Base-by-base conservation (phyloP, 108 stramenopile genomes). In the Ochromonas danica region DNA sequence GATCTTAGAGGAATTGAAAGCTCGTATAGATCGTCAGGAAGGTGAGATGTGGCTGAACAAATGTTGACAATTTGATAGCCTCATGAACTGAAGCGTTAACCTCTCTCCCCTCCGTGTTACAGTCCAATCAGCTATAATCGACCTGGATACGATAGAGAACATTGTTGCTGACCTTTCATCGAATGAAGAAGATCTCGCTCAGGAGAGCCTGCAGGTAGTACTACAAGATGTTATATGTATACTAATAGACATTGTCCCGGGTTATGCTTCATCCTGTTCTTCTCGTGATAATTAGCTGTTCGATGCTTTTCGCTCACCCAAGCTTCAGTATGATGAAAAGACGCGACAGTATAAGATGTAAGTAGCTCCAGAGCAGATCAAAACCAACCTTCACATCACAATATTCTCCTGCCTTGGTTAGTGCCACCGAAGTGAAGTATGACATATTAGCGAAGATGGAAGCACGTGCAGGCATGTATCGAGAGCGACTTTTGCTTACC, bases 241-340 rank as follows among this genome's bases (percentile, higher is more conserved):
- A 51, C 22, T 51, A 22, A 14, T 51, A 14, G 6, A 22, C 6
- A 51, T 14, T 51, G 22, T 51, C 22, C 6, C 22, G 6, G 6
- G 14, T 6, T 22, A 51, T 51, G 22, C 6, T 51, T 51, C 6
- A 51, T 51, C 6, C 22, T 51, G 14, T 51, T 14, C 6, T 14
- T 14, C 22, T 51, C 14, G 22, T 51, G 6, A 51, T 51, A 14
- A 14, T 6, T 51, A 51, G 45, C 22, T 75, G 14, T 42, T 75
- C n/a, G 72, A 75, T 75, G 72, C 31, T 6, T 75, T 57, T 25
- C 10, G 10, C 41, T 75, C 31, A 6, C 72, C 72, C n/a, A 75
- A 75, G 31, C 38, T 75, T 3, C 17, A 17, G 27, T 75, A 57
- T 25, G 72, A 75, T 41, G 72, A 75, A 75, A 27, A 36, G 10